Evolutionary conservation across 352 stramenopile genomes (phyloP), one percentile per base, ranked within the genome.

Genomic region (Phytopythium helicoides): DNA sequence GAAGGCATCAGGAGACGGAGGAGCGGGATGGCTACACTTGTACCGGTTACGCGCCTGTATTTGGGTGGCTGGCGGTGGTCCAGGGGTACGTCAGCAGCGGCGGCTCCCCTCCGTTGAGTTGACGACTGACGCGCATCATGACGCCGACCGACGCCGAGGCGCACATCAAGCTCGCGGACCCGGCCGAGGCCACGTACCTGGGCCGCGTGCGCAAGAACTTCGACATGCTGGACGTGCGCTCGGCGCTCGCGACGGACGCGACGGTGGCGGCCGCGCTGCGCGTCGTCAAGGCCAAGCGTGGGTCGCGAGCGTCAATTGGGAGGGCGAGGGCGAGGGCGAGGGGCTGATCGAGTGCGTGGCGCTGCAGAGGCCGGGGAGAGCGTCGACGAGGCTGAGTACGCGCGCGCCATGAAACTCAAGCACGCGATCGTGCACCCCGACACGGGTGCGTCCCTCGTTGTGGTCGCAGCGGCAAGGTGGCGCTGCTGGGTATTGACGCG

Each of bases 171-270:
- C 67, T 89, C 16, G 75, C 71, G 15, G 83, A 93, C 49, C 78
- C 77, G 28, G 76, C 83, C 36, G 83, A 93, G 34, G 76, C 79
- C 33, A 91, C 80, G 62, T 93, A 93, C 66, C 66, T 65, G 19
- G 80, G 80, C 14, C 78, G 83, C 19, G 80, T 93, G 57, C 68
- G 67, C 62, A 93, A 91, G 75, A 91, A 73, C 39, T 90, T 90
- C 62, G 67, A 74, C 62, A 87, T 87, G 78, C 68, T 93, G 46
- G 83, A 93, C 73, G 78, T 91, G 47, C 83, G 83, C 63, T 81
- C 70, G 21, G 80, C 83, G 38, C 81, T 93, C 58, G 84, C 77
- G 48, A 85, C 72, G 3, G 54, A 73, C 26, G 41, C 78, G 25
- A 63, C 69, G 33, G 59, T 91, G 41, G 44, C 66, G 16, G 63